A percentile compares a stretch with the other conserved stretches of the same genome.
Evolutionary conservation across 345 rosid genomes (phyloP).

Genomic region (Eucalyptus pauciflora): DNA sequence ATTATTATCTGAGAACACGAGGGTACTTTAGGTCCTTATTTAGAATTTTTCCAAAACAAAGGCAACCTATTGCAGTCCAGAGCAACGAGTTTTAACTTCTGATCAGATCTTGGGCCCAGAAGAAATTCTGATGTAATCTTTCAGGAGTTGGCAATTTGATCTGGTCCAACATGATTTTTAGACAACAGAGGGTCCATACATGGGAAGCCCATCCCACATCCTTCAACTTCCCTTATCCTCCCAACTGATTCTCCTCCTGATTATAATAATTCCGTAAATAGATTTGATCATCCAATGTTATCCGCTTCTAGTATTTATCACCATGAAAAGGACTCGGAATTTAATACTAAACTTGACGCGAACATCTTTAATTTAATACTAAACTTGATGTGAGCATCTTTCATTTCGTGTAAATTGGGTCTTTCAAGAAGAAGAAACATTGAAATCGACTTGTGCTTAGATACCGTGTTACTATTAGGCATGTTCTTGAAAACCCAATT

Average conservation of each 20-base stretch:
- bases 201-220: background rate
- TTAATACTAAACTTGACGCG: background rate
- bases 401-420: background rate
- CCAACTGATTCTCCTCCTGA: background rate
- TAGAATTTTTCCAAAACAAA: background rate
- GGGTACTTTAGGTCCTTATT: fast-evolving
- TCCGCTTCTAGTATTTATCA: background rate
- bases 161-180: background rate
- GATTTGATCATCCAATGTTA: background rate
- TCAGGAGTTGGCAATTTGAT: background rate
- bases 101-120: background rate
- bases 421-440: background rate
- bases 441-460: background rate
- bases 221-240: background rate
- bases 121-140: background rate
- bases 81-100: background rate
- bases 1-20: fast-evolving
- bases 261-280: background rate
- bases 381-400: background rate
- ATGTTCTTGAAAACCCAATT: background rate
- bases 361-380: background rate
- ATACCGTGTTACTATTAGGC: background rate
- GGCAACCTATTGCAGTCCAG: background rate
- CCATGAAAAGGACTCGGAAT: background rate
- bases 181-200: background rate